phyloP scores from a whole-genome alignment of 148 eudicot genomes.

The Talinum fruticosum region DNA sequence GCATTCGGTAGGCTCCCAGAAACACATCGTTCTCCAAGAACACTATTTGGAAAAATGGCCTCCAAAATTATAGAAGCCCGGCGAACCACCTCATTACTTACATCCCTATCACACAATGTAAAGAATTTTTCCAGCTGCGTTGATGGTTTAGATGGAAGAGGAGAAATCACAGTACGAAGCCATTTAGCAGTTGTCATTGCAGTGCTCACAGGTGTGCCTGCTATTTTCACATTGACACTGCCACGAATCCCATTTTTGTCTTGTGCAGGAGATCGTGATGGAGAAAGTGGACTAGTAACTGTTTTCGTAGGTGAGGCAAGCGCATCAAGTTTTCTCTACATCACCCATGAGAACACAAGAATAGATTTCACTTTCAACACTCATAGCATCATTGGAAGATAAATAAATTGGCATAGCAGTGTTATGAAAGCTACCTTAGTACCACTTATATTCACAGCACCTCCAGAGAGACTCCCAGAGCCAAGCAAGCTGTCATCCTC shows the following conservation, averaged over 20 bases:
- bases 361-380: background rate
- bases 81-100: conserved; percentile 58
- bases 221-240: conserved; percentile 36
- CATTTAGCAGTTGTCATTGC: conserved; percentile 99
- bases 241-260: conserved; percentile 34
- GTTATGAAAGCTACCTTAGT: conserved; percentile 52
- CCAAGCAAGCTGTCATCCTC: conserved; percentile 83
- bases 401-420: background rate
- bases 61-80: conserved; percentile 86
- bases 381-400: conserved; percentile 1
- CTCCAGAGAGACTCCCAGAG: conserved; percentile 89
- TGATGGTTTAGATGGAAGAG: conserved; percentile 84
- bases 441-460: conserved; percentile 55
- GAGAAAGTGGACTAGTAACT: conserved; percentile 68
- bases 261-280: conserved; percentile 63
- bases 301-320: conserved; percentile 82
- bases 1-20: conserved; percentile 58
- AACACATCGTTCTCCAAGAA: conserved; percentile 60
- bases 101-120: conserved; percentile 67
- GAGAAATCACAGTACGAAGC: conserved; percentile 77
- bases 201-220: conserved; percentile 91
- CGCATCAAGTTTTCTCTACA: conserved; percentile 62
- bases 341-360: conserved; percentile 12
- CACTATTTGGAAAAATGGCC: conserved; percentile 89
- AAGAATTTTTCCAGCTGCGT: conserved; percentile 61